These are phyloP conservation scores for Ceratobasidium papillatum DNA, from an alignment of 1,284 basidiomycete species.

Conservation along the genomic window DNA sequence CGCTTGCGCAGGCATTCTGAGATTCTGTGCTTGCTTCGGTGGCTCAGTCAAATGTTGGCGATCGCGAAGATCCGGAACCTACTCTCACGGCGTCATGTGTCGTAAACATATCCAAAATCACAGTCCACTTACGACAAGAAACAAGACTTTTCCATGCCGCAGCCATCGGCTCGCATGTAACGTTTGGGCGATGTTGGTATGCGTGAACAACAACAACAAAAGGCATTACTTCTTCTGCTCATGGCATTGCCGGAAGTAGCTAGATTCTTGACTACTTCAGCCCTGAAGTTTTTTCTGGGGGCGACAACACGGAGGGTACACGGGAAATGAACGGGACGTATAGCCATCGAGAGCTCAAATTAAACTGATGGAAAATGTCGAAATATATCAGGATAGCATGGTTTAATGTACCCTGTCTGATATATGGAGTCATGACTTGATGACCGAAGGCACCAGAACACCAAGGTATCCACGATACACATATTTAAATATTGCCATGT, in stretches of 20 bases:
- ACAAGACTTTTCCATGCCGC: background rate
- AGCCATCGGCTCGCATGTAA: background rate
- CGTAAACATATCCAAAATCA: background rate
- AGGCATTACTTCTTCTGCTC: no score
- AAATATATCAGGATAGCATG: background rate
- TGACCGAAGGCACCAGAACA: background rate
- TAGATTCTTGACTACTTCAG: background rate
- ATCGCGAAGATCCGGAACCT: conserved; percentile 30
- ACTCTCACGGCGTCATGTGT: conserved; percentile 28
- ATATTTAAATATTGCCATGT: background rate
- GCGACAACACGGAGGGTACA: background rate
- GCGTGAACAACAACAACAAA: background rate
- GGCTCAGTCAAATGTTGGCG: conserved; percentile 5
- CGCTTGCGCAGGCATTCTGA: conserved; percentile 3
- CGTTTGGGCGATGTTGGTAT: conserved; percentile 24
- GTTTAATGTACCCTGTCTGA: background rate
- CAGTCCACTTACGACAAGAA: background rate
- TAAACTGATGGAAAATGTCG: background rate
- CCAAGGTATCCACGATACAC: background rate
- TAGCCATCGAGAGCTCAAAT: background rate
- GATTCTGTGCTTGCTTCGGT: conserved; percentile 27
- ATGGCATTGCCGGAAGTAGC: background rate
- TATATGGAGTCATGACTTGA: background rate
- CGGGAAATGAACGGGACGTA: conserved; percentile 3
- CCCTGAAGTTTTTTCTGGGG: background rate